A percentile compares a stretch with the other conserved stretches of the same genome.
phyloP scores from a whole-genome alignment of 192 early-diverging fungal genomes.

The Kappamyces sp. region DNA sequence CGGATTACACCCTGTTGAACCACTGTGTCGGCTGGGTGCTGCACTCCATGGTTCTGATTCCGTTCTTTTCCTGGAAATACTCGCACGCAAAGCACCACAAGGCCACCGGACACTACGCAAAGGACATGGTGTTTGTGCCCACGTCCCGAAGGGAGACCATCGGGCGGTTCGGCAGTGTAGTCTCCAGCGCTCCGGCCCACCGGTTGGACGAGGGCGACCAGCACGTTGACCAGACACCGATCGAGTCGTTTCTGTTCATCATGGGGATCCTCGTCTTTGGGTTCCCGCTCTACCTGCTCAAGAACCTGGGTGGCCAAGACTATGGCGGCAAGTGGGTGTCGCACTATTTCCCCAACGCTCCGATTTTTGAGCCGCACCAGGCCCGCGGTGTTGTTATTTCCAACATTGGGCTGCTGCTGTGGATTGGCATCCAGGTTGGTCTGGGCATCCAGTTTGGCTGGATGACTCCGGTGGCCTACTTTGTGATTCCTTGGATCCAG shows the following conservation, averaged over 20 bases:
- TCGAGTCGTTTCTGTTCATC: constrained; percentile 39
- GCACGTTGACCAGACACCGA: background rate
- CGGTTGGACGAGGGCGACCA: no score
- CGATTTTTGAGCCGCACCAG: constrained; percentile 66
- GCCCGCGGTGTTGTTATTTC: constrained; percentile 59
- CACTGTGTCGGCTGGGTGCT: constrained; percentile 73
- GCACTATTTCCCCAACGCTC: constrained; percentile 67
- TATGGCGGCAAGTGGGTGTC: constrained; percentile 57
- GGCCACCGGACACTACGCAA: constrained; percentile 64
- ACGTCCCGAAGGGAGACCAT: constrained; percentile 66
- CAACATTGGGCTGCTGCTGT: constrained; percentile 55
- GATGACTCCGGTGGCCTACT: constrained; percentile 59
- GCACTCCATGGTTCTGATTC: constrained; percentile 64
- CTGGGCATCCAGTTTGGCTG: constrained; percentile 41
- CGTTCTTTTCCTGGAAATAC: constrained; percentile 79
- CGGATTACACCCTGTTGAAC: constrained; percentile 64
- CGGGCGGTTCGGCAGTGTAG: no score
- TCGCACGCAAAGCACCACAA: constrained; percentile 82
- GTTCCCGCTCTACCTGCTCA: constrained; percentile 70
- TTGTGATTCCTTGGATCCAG: constrained; percentile 68
- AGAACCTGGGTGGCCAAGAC: constrained; percentile 69
- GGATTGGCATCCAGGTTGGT: constrained; percentile 40
- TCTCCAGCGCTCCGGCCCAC: no score
- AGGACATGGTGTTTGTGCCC: constrained; percentile 66
- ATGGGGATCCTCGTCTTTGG: constrained; percentile 64